These are phyloP conservation scores for Aspergillus neotritici DNA, from an alignment of 2,329 filamentous ascomycete species.

Conservation along the genomic window DNA sequence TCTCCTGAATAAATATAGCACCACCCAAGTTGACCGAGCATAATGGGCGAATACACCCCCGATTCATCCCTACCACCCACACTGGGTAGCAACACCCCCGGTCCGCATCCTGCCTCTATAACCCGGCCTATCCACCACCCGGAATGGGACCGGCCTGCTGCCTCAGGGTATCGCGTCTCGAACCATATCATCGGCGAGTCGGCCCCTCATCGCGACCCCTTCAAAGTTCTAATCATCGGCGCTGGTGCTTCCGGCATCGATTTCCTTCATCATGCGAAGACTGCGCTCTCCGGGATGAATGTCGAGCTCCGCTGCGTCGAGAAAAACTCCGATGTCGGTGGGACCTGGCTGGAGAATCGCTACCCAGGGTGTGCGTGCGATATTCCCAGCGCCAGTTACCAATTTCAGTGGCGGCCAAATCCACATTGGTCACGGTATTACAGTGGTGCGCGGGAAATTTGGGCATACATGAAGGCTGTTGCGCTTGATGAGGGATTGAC, in stretches of 20 bases:
- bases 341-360: constrained; percentile 32
- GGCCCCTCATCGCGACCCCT: constrained; percentile 4
- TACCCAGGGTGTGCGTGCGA: constrained; percentile 36
- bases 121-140: constrained; percentile 2
- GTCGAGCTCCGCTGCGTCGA: constrained; percentile 23
- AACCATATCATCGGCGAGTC: constrained; percentile 6
- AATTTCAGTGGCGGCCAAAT: neutral
- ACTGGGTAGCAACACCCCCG: constrained; percentile 4
- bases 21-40: too few relatives aligned
- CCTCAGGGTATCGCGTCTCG: constrained; percentile 1
- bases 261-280: constrained; percentile 34
- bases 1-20: too few relatives aligned
- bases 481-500: too few relatives aligned
- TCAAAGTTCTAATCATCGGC: constrained; percentile 35
- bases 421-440: neutral
- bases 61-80: neutral
- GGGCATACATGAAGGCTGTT: too few relatives aligned
- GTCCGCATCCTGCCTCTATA: constrained; percentile 3
- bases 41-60: too few relatives aligned
- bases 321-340: constrained; percentile 31
- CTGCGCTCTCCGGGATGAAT: constrained; percentile 34
- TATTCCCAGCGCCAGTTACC: constrained; percentile 8
- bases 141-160: constrained; percentile 4
- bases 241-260: constrained; percentile 36
- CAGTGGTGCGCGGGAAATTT: constrained; percentile 14